Evolutionary conservation across 75 land plant species (phyloP).

Genomic region (Cryptomeria japonica): DNA sequence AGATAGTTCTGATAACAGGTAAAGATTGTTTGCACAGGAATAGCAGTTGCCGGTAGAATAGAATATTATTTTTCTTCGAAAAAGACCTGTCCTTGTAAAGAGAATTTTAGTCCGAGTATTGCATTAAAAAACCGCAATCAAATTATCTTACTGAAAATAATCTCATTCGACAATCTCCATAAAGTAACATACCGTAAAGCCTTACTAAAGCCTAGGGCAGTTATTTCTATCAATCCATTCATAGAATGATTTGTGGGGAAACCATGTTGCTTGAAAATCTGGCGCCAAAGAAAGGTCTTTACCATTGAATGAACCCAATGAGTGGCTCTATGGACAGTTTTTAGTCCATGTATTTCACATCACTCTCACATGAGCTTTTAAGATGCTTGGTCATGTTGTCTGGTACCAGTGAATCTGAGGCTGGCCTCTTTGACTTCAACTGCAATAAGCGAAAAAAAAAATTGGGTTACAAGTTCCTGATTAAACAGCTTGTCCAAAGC

Average conservation of each 20-base stretch:
- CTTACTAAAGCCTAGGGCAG: neutral
- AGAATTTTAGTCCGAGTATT: neutral
- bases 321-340: neutral
- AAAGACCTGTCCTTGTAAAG: neutral
- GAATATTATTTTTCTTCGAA: neutral
- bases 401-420: constrained; percentile 35
- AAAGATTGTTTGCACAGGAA: neutral
- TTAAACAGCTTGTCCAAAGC: neutral
- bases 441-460: constrained; percentile 18
- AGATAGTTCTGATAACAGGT: neutral
- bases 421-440: constrained; percentile 60
- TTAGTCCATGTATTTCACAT: constrained; percentile 4
- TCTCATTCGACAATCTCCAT: neutral
- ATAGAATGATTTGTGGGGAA: neutral
- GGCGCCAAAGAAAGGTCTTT: neutral
- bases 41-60: neutral
- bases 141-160: neutral
- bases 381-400: constrained; percentile 50
- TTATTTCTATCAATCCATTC: neutral
- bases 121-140: neutral
- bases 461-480: neutral
- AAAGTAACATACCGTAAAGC: neutral
- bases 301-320: neutral
- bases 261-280: neutral
- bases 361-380: constrained; percentile 26